Evolutionary conservation across 164 flowering plant species (phyloP), one percentile per base, ranked within the genome.

Genomic region (Kalanchoe fedtschenkoi): DNA sequence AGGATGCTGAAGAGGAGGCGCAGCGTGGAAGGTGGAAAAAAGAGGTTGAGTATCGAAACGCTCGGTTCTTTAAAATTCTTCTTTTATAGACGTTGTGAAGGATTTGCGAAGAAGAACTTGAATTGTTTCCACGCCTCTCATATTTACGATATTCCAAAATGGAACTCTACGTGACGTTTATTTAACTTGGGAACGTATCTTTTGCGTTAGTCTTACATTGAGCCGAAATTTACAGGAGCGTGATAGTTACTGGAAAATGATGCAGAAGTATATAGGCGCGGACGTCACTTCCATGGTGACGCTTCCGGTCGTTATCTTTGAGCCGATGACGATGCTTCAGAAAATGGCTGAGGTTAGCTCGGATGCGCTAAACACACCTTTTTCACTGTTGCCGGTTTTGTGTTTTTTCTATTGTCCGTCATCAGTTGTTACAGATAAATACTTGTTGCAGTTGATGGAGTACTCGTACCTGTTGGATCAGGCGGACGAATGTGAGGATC

Each of bases 401-500:
- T 57, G 5, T 33, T 42, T 34, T 60, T 53, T 17, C 39, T n/a
- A n/a, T n/a, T n/a, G 11, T 63, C 15, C 43, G n/a, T 34, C 57
- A 22, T 33, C 17, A 22, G 26, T 13, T 34, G 38, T 60, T 29
- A 61, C 7, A 21, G 8, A 14, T 9, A 33, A 37, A 67, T 76
- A 16, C 11, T 30, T 68, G 63, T 68, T 21, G 34, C 83, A 88
- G 96, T 68, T 88, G 65, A 80, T 88, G 98, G 98, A 93, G 47
- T 90, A 93, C 65, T 78, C 90, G 33, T 59, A 86, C 74, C 77
- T 93, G 61, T 79, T 93, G 67, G 95, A 93, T 68, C 62, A 64
- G 67, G 98, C 98, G 37, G 96, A 93, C 73, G 71, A 81, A 76
- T 83, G 90, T 59, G 97, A 90, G 69, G 97, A 93, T 77, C 96